Percentiles rank a stretch among this genome's conserved stretches.
phyloP scores from a whole-genome alignment of 169 alveolate species.

The Sarcocystis neurona region DNA sequence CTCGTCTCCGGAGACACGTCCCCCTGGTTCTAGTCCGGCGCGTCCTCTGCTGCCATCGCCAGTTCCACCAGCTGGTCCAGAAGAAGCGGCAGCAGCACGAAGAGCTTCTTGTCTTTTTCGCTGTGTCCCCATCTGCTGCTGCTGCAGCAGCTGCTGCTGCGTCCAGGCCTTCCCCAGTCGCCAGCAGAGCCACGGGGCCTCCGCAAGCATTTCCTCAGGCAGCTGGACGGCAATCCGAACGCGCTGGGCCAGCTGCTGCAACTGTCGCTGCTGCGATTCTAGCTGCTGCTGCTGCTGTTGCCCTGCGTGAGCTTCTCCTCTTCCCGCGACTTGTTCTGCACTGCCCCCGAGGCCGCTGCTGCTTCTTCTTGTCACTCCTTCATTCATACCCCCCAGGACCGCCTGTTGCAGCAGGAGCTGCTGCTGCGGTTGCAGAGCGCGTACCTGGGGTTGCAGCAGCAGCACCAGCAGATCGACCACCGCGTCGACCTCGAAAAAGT shows the following conservation, averaged over 20 bases:
- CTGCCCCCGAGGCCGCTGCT: too few relatives aligned
- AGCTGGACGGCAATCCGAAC: slow-evolving; percentile 19
- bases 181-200: slow-evolving; percentile 6
- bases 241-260: too few relatives aligned
- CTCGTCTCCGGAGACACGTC: not conserved
- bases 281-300: too few relatives aligned
- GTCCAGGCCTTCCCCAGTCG: slow-evolving; percentile 1
- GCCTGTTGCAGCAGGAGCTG: too few relatives aligned
- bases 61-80: not conserved
- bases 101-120: not conserved
- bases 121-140: too few relatives aligned
- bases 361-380: too few relatives aligned
- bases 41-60: not conserved
- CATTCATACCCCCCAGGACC: too few relatives aligned
- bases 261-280: too few relatives aligned
- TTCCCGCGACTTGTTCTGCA: too few relatives aligned
- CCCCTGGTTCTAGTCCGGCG: not conserved
- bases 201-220: not conserved
- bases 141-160: too few relatives aligned
- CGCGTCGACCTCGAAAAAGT: slow-evolving; percentile 2
- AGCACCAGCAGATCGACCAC: not conserved
- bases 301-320: not conserved
- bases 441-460: too few relatives aligned
- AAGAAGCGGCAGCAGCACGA: not conserved
- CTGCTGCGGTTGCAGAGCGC: too few relatives aligned